Conservation (phyloP, 2,329 filamentous ascomycete genomes). For the Colletotrichum limetticola region DNA sequence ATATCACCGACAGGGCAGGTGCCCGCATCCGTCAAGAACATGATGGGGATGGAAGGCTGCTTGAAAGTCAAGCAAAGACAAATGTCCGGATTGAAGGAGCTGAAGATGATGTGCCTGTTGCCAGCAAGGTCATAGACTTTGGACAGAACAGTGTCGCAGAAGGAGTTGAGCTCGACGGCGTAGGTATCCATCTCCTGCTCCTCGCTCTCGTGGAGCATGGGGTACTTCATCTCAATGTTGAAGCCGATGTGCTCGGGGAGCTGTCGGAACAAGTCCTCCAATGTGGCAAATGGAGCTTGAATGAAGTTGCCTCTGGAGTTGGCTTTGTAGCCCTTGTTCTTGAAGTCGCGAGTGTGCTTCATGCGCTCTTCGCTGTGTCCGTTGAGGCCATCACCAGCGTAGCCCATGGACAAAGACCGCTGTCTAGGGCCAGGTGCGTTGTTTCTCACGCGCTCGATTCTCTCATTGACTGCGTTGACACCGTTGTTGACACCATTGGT, state of each 20-base stretch:
- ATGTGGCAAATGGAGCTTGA: slow-evolving; percentile 92
- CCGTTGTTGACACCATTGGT: slow-evolving; percentile 37
- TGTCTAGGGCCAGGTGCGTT: slow-evolving; percentile 49
- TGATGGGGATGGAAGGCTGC: slow-evolving; percentile 93
- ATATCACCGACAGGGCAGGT: slow-evolving; percentile 86
- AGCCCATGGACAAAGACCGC: slow-evolving; percentile 67
- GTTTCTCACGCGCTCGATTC: slow-evolving; percentile 43
- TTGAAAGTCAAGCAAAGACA: slow-evolving; percentile 96
- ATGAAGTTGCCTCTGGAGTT: slow-evolving; percentile 96
- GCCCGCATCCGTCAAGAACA: slow-evolving; percentile 94
- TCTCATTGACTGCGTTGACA: slow-evolving; percentile 40
- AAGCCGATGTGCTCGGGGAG: slow-evolving; percentile 88
- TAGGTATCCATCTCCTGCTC: slow-evolving; percentile 98
- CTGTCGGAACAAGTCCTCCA: slow-evolving; percentile 91
- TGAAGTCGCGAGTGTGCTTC: slow-evolving; percentile 97
- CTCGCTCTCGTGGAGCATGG: slow-evolving; percentile 95
- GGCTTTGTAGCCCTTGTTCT: slow-evolving; percentile 93
- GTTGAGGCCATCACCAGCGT: slow-evolving; percentile 51
- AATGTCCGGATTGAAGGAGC: slow-evolving; percentile 96
- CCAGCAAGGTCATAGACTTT: slow-evolving; percentile 90
- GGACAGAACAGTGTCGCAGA: slow-evolving; percentile 90
- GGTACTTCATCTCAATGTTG: slow-evolving; percentile 99
- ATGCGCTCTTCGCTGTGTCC: slow-evolving; percentile 77
- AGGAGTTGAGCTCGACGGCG: slow-evolving; percentile 94
- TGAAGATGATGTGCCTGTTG: slow-evolving; percentile 94